Evolutionary conservation across 2,329 filamentous ascomycete species (phyloP).

Genomic region (Ophiosphaerella herpotricha): DNA sequence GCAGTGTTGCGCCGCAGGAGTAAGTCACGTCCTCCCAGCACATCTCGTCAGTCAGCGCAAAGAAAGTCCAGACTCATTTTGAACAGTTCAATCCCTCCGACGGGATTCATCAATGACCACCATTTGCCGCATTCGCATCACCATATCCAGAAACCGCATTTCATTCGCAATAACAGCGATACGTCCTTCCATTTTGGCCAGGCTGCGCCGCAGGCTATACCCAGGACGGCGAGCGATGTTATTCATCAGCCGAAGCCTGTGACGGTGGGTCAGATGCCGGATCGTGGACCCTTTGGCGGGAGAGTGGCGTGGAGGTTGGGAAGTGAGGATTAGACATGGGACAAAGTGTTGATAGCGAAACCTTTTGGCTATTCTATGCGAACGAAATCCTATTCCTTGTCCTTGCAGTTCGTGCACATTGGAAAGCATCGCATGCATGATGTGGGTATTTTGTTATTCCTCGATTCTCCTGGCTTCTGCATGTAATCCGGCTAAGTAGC

Average conservation of each 20-base stretch:
- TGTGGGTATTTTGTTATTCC: not conserved
- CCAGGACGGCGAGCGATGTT: constrained; percentile 34
- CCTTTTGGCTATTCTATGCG: not conserved
- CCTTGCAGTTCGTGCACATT: not conserved
- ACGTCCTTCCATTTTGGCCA: constrained; percentile 13
- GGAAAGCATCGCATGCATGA: no score
- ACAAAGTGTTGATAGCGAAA: not conserved
- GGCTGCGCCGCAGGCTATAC: constrained; percentile 19
- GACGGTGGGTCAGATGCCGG: constrained; percentile 21
- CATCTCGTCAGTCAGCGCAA: no score
- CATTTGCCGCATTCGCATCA: constrained; percentile 25
- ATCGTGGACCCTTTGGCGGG: constrained; percentile 13
- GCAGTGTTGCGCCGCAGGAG: constrained; percentile 35
- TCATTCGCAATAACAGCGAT: constrained; percentile 31
- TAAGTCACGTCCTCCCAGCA: constrained; percentile 8
- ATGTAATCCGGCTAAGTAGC: not conserved
- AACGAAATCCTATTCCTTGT: not conserved
- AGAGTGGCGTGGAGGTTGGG: constrained; percentile 44
- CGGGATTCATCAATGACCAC: constrained; percentile 19
- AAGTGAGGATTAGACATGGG: constrained; percentile 27
- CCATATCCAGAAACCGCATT: constrained; percentile 21
- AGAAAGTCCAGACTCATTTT: constrained; percentile 22
- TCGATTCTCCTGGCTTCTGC: not conserved
- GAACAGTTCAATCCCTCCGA: not conserved
- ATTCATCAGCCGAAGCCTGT: constrained; percentile 34